Evolutionary conservation across 768 basidiomycete genomes (phyloP), one percentile per base, ranked within the genome.

Genomic region (Hypholoma sublateritium): DNA sequence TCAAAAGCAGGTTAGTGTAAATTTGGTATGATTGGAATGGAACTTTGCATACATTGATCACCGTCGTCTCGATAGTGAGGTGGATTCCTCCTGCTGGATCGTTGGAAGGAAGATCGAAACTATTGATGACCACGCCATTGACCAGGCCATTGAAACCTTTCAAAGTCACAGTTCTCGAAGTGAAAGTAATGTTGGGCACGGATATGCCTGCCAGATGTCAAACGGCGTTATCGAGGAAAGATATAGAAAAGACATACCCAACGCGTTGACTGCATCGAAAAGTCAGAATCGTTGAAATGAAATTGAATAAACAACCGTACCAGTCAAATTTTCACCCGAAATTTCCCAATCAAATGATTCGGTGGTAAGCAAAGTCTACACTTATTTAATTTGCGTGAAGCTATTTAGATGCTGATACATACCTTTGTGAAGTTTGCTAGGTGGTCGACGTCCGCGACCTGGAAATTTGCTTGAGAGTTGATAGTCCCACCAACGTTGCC

Each of bases 51-150:
- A 87, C 86, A 61, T 89, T 91, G 1, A 76, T 70, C 2, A 84
- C 72, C 9, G 76, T 78, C 0, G 88, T 81, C 52, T 87, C 72
- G 16, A 91, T 72, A 4, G 84, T 88, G 39, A 91, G 72, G 63
- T 82, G 81, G 52, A 91, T 85, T 12, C 89, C 88, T 17, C 88
- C 89, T 9, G 78, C 80, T 1, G 87, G 87, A 62, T 90, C 88
- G 63, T 91, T 78, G 11, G 77, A 74, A 0, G 89, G 88, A 22
- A 91, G 69, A 69, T 90, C 86, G 62, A 91, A 91, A 2, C 82
- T 79, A 22, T 84, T 70, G 57, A 91, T 87, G 22, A 68, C 70
- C 17, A 91, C 87, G 12, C 84, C 84, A 41, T 75, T 76, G 56
- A 84, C 77, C 36, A 91, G 70, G 21, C 84, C 83, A 65, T 89